Base-by-base conservation (phyloP, 73 alveolate genomes). In the Paramecium bursaria region DNA sequence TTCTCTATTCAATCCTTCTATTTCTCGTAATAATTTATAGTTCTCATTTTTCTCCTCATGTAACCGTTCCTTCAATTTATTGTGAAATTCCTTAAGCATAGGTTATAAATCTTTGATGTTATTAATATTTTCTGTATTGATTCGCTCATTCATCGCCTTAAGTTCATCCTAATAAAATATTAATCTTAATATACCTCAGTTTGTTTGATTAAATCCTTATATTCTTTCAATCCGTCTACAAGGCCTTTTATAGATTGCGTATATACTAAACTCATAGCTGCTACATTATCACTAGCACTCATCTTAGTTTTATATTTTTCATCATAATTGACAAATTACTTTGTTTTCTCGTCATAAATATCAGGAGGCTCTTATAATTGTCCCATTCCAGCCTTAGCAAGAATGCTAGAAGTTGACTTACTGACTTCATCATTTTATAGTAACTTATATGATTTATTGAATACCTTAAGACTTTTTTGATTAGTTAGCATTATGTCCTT, bases 361-460 rank as follows among this genome's bases (percentile, higher is more conserved):
- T 79, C 89, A 19, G 89, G 89, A 33, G 89, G 89, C 54, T 79
- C 89, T 53, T 79, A 79, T 21, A 79, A 14, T 21, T 53, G 30
- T 2, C 85, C 75, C 53, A 73, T 35, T 23, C 89, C 89, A 21
- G 76, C 89, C 54, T 73, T 73, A 15, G 89, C 75, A 30, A 79
- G 73, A 25, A 79, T 57, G 25, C 74, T 33, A 19, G 85, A 48
- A 11, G 74, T 73, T 19, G 85, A 53, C 26, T 79, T 79, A 23
- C 85, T 73, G 21, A 79, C 89, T 79, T 79, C 89, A 79, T 79
- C 89, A 53, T 73, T 73, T 67, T 67, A 47, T 27, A 67, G 39
- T 10, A 67, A 42, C 82, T 67, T 33, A 67, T 47, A 35, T 33
- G 22, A 67, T 42, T 61, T 48, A 54, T 30, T 60, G n/a, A 60